Conservation (phyloP, 2,329 filamentous ascomycete species). For the Alternaria gaisen region DNA sequence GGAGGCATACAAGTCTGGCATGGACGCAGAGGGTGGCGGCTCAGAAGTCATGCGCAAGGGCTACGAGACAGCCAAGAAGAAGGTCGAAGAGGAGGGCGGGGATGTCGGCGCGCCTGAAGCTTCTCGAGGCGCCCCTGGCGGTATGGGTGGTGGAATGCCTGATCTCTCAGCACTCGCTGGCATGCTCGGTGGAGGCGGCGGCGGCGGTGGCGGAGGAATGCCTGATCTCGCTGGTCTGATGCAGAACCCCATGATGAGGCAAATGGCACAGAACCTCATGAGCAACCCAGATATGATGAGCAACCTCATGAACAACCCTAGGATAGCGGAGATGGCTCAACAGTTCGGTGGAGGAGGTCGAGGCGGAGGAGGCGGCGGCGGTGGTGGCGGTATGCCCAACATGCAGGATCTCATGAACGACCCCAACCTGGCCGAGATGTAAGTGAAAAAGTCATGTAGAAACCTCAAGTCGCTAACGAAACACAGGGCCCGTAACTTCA, state of each 20-base stretch:
- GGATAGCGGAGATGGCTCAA: slow-evolving; percentile 85
- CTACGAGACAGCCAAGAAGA: slow-evolving; percentile 88
- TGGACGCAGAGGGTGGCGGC: slow-evolving; percentile 92
- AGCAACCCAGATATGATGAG: slow-evolving; percentile 92
- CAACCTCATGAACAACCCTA: slow-evolving; percentile 94
- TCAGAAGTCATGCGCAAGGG: slow-evolving; percentile 98
- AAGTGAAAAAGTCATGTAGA: slow-evolving; percentile 56
- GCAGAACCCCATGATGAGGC: slow-evolving; percentile 94
- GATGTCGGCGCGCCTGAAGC: slow-evolving; percentile 60
- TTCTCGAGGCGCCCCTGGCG: slow-evolving; percentile 50
- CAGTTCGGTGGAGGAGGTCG: slow-evolving; percentile 63
- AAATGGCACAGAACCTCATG: slow-evolving; percentile 98
- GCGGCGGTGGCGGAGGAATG: slow-evolving; percentile 79
- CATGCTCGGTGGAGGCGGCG: slow-evolving; percentile 60
- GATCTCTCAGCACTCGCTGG: slow-evolving; percentile 76
- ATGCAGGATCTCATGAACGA: slow-evolving; percentile 87
- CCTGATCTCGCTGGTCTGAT: slow-evolving; percentile 73
- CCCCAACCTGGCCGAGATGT: slow-evolving; percentile 92
- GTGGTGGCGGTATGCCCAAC: slow-evolving; percentile 87
- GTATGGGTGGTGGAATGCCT: slow-evolving; percentile 76
- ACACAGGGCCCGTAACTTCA: slow-evolving; percentile 71
- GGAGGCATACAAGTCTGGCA: slow-evolving; percentile 93
- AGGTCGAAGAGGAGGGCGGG: slow-evolving; percentile 79
- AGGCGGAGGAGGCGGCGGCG: slow-evolving; percentile 66
- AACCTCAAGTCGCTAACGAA: slow-evolving; percentile 10